phyloP scores from a whole-genome alignment of 371 early-diverging fungal genomes.

The Rhizomucor pusillus region DNA sequence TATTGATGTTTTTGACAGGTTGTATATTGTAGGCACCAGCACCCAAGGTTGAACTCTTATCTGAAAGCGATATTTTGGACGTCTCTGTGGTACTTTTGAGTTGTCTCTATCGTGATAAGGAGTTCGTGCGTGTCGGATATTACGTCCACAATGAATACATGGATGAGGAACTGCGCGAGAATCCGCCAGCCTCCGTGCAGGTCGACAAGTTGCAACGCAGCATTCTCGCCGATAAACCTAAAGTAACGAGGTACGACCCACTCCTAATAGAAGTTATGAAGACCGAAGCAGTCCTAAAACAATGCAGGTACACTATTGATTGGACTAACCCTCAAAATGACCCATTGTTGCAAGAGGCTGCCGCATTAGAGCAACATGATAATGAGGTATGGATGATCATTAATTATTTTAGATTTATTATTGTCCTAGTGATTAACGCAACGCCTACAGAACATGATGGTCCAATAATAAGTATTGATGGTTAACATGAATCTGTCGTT shows the following conservation, averaged over 20 bases:
- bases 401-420: too few relatives aligned
- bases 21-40: constrained; percentile 55
- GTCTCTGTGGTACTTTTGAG: constrained; percentile 89
- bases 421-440: too few relatives aligned
- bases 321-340: constrained; percentile 29
- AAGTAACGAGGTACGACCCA: constrained; percentile 71
- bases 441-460: too few relatives aligned
- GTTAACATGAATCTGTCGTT: too few relatives aligned
- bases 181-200: constrained; percentile 49
- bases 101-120: constrained; percentile 83
- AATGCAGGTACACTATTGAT: background rate
- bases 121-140: constrained; percentile 96
- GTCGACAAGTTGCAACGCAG: constrained; percentile 77
- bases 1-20: background rate
- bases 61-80: constrained; percentile 78
- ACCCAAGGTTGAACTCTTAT: constrained; percentile 70
- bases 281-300: background rate
- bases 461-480: too few relatives aligned
- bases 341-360: constrained; percentile 9
- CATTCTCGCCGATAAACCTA: constrained; percentile 92
- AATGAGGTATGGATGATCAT: too few relatives aligned
- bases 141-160: constrained; percentile 92
- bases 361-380: background rate
- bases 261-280: background rate
- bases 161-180: constrained; percentile 50